Percentiles rank a stretch among this genome's conserved stretches.
These are phyloP conservation scores for Colletotrichum noveboracense DNA, from an alignment of 2,329 filamentous ascomycete species.

Conservation along the genomic window DNA sequence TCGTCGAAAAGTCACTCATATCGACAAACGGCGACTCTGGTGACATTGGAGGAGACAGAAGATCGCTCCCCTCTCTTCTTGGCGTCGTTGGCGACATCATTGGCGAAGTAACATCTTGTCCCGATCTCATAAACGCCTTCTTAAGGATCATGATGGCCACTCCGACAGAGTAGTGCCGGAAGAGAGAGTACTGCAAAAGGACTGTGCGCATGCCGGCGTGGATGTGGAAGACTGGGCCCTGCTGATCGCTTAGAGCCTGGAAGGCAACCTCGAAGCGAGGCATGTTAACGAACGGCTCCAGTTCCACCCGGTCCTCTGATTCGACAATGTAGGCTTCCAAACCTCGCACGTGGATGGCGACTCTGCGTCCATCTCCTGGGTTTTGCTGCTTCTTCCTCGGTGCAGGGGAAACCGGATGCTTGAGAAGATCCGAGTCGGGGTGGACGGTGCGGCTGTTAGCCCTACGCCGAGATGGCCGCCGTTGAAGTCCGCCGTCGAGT, in stretches of 20 bases:
- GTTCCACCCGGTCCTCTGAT: conserved; percentile 80
- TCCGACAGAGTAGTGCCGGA: conserved; percentile 88
- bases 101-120: conserved; percentile 38
- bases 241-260: conserved; percentile 82
- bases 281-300: conserved; percentile 84
- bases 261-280: conserved; percentile 88
- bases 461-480: conserved; percentile 68
- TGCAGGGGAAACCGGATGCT: conserved; percentile 51
- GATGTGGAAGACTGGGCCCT: conserved; percentile 87
- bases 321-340: conserved; percentile 93
- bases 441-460: conserved; percentile 75
- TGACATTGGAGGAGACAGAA: conserved; percentile 42
- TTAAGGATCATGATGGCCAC: conserved; percentile 79
- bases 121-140: conserved; percentile 68
- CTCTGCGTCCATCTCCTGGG: conserved; percentile 77
- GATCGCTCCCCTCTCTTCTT: conserved; percentile 30
- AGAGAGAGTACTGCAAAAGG: conserved; percentile 87
- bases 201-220: conserved; percentile 82
- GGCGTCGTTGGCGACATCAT: conserved; percentile 28
- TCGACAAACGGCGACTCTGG: conserved; percentile 33
- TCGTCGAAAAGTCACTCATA: conserved; percentile 38
- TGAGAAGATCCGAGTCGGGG: conserved; percentile 70
- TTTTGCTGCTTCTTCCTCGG: conserved; percentile 59
- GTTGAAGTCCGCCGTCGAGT: conserved; percentile 64
- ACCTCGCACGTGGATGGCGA: conserved; percentile 81